Base-by-base conservation (phyloP, 2,329 filamentous ascomycete genomes). In the Cladobotryum protrusum region DNA sequence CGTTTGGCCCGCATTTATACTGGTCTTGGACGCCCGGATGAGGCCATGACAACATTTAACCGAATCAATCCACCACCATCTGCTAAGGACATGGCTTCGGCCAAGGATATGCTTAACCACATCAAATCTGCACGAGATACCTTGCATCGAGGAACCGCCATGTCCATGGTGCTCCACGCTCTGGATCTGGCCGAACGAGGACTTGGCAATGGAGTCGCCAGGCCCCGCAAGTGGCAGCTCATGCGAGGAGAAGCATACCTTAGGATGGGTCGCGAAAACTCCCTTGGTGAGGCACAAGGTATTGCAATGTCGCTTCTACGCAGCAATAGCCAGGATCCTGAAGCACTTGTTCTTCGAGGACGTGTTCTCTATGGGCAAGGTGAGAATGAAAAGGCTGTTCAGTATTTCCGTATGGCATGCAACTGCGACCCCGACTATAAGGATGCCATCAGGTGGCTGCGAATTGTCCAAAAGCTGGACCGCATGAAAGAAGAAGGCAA, bases 401-500 rank as follows among this genome's bases (percentile, higher is more conserved):
- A 92, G 64, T 88, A 95, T 67, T 93, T 97, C 73, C 83, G 89
- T 57, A 88, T 93, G 72, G 93, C 92, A 17, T 73, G 96, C 49
- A 87, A 79, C 66, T 89, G 91, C 67, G 93, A 97, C 60, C 93
- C 93, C 8, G 93, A 99, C 67, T 93, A 87, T 73, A 85, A 83
- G 60, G 85, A 89, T 56, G 92, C 91, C 7, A 81, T 96, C 60
- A 95, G 90, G 72, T 92, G 89, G 73, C 76, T 97, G 53, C 82
- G 89, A 54, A 87, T 87, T 64, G 89, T 96, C 41, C 90, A 95
- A 72, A 95, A 91, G 71, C 79, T 99, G 18, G 87, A 95, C 61
- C 82, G 87, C 54, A 92, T 89, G 77, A 97, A 97, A 76, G 87
- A 93, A 58, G 89, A 96, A 61, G 93, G 93, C 52, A 97, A 99